These are phyloP conservation scores for Candida tetrigidarum DNA, from an alignment of 1,139 yeast genomes.

Conservation along the genomic window DNA sequence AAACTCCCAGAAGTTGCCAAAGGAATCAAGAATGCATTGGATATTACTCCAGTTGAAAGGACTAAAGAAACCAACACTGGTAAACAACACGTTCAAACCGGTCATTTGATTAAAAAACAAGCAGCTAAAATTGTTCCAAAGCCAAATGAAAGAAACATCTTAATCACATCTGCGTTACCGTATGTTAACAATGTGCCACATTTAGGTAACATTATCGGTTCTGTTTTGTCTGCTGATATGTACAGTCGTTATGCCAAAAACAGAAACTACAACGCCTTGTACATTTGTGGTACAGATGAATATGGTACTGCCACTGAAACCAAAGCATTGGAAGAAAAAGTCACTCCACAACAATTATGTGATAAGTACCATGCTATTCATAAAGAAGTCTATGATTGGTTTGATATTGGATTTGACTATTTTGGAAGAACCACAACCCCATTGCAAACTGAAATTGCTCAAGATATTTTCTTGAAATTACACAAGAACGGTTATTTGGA, in stretches of 20 bases:
- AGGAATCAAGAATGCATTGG: constrained; percentile 42
- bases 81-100: constrained; percentile 46
- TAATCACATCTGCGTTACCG: constrained; percentile 95
- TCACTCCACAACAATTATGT: constrained; percentile 86
- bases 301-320: constrained; percentile 99
- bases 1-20: constrained; percentile 36
- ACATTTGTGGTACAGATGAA: constrained; percentile 96
- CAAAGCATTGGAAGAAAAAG: constrained; percentile 92
- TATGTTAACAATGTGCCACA: constrained; percentile 99
- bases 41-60: constrained; percentile 48
- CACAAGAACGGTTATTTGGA: constrained; percentile 77
- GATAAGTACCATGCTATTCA: constrained; percentile 89
- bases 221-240: constrained; percentile 93
- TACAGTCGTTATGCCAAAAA: constrained; percentile 89
- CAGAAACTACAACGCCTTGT: constrained; percentile 85
- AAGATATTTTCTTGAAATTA: constrained; percentile 82
- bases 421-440: constrained; percentile 97
- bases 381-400: constrained; percentile 93
- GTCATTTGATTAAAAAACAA: constrained; percentile 41
- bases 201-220: constrained; percentile 94
- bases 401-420: constrained; percentile 90
- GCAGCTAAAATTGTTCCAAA: constrained; percentile 54
- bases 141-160: constrained; percentile 72
- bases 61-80: constrained; percentile 61
- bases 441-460: constrained; percentile 93